Conservation (phyloP, 2,329 filamentous ascomycete species). For the Talaromyces sp. region DNA sequence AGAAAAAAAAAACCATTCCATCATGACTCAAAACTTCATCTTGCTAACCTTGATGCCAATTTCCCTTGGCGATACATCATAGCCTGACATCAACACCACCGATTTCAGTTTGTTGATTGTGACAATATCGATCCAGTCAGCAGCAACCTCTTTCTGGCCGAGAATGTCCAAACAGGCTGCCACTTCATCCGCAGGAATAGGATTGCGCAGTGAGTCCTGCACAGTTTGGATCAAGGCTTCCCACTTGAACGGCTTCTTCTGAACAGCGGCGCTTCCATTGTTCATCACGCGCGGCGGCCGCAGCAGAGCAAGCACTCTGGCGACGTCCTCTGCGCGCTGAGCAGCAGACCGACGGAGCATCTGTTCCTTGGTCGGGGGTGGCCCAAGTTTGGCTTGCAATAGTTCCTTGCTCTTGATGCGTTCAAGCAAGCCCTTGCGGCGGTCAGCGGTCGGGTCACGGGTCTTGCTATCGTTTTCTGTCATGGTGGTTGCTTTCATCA, state of each 20-base stretch:
- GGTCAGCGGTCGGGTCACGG: constrained; percentile 24
- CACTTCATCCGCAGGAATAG: constrained; percentile 46
- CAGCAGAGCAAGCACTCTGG: constrained; percentile 63
- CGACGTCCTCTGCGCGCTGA: constrained; percentile 63
- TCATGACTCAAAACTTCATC: constrained; percentile 7
- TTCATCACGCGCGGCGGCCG: constrained; percentile 31
- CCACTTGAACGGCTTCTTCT: constrained; percentile 62
- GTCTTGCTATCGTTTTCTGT: constrained; percentile 17
- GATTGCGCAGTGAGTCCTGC: constrained; percentile 57
- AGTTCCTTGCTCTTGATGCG: constrained; percentile 67
- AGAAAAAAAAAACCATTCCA: not conserved
- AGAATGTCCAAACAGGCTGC: constrained; percentile 45
- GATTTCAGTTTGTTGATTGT: constrained; percentile 41
- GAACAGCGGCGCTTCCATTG: constrained; percentile 32
- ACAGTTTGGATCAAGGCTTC: constrained; percentile 59
- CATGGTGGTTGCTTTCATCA: constrained; percentile 17
- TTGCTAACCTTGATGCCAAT: constrained; percentile 26
- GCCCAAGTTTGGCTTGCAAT: constrained; percentile 42
- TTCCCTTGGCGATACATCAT: constrained; percentile 30
- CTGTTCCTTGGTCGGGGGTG: constrained; percentile 47
- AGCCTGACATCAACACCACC: constrained; percentile 41
- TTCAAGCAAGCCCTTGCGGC: constrained; percentile 64
- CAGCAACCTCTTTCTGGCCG: constrained; percentile 42
- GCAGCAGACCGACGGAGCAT: constrained; percentile 60
- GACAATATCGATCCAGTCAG: constrained; percentile 46